phyloP scores from a whole-genome alignment of 164 flowering plant species.

The Berberis vulgaris region DNA sequence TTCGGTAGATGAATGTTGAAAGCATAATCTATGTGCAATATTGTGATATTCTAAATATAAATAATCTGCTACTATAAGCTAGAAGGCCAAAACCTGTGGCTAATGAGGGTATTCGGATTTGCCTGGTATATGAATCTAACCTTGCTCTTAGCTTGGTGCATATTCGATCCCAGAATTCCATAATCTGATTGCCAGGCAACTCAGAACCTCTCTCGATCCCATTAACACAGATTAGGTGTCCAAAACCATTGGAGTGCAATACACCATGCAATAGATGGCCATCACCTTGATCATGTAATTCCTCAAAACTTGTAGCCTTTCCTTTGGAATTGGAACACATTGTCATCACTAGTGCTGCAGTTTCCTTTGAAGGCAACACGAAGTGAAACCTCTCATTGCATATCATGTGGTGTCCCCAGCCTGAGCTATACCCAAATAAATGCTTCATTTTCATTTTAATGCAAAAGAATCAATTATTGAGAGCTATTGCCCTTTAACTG shows the following conservation, averaged over 20 bases:
- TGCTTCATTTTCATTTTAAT: background rate
- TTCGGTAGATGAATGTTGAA: no score
- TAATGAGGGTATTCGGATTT: no score
- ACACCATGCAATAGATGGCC: conserved; percentile 84
- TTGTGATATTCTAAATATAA: background rate
- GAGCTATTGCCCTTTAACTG: background rate
- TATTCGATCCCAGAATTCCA: conserved; percentile 88
- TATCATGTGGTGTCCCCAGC: conserved; percentile 87
- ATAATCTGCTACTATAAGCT: background rate
- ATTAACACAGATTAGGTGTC: conserved; percentile 73
- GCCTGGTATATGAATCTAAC: conserved; percentile 20
- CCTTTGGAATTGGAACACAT: conserved; percentile 24
- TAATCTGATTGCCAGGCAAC: conserved; percentile 56
- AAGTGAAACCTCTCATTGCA: conserved; percentile 88
- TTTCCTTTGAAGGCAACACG: conserved; percentile 67
- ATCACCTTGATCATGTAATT: conserved; percentile 13
- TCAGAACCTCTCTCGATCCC: conserved; percentile 66
- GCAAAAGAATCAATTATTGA: background rate
- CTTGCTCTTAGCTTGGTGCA: conserved; percentile 69
- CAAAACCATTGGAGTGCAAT: conserved; percentile 86
- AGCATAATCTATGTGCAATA: background rate
- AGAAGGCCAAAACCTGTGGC: background rate
- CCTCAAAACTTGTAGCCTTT: conserved; percentile 24
- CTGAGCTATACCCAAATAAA: conserved; percentile 28
- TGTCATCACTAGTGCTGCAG: conserved; percentile 11